Conservation (phyloP, 495 filamentous ascomycete genomes). For the Annulohypoxylon bovei region DNA sequence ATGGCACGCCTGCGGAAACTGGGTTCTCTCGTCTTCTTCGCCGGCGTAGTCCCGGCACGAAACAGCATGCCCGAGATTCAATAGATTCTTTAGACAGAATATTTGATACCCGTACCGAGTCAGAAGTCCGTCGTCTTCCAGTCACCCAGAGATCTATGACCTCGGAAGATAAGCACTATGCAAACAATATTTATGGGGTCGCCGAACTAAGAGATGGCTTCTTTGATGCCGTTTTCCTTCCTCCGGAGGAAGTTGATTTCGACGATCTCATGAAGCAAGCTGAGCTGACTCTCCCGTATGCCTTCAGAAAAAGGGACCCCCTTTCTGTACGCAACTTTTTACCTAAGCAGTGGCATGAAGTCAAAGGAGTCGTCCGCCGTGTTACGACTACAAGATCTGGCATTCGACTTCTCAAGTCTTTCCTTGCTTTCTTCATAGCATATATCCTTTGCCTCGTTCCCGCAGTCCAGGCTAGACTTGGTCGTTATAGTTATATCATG, state of each 20-base stretch:
- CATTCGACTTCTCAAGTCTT: constrained; percentile 61
- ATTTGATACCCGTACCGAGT: constrained; percentile 41
- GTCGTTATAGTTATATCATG: constrained; percentile 63
- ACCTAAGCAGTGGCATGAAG: constrained; percentile 55
- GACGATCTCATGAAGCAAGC: constrained; percentile 51
- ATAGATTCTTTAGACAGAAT: constrained; percentile 42
- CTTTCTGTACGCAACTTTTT: constrained; percentile 57
- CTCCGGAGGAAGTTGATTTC: constrained; percentile 52
- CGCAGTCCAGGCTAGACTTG: constrained; percentile 54
- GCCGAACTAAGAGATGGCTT: constrained; percentile 67
- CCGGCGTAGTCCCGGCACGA: constrained; percentile 18
- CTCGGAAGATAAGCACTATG: constrained; percentile 40
- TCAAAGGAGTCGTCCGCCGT: constrained; percentile 46
- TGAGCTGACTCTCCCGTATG: constrained; percentile 50
- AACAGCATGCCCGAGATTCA: constrained; percentile 35
- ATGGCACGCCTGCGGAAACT: not conserved
- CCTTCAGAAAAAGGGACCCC: constrained; percentile 52
- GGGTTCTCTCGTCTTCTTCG: constrained; percentile 34
- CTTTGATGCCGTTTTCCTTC: constrained; percentile 66
- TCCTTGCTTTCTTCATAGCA: constrained; percentile 62
- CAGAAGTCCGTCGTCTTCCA: constrained; percentile 6
- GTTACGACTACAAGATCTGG: constrained; percentile 57
- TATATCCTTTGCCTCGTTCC: constrained; percentile 66
- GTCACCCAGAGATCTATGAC: constrained; percentile 31
- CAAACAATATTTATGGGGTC: constrained; percentile 58